These are phyloP conservation scores for Trichoderma harzianum DNA, from an alignment of 2,329 filamentous ascomycete species.

Conservation along the genomic window DNA sequence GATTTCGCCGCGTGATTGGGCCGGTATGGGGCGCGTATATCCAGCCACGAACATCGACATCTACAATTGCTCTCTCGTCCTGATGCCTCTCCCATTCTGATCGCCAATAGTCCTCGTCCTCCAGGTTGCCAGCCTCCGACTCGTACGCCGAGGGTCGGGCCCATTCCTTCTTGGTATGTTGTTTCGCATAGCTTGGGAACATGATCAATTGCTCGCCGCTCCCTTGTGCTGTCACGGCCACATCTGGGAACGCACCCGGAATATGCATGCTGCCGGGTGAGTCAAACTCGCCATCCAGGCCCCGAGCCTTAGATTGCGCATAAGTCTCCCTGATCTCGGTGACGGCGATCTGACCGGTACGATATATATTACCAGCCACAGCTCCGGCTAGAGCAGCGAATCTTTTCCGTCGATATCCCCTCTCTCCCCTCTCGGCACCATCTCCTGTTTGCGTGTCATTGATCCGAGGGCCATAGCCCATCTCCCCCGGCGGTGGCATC, in stretches of 20 bases:
- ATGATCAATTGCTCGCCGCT: constrained; percentile 90
- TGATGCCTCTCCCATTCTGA: constrained; percentile 76
- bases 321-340: constrained; percentile 59
- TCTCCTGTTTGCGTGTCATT: constrained; percentile 25
- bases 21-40: constrained; percentile 83
- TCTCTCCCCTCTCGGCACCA: constrained; percentile 44
- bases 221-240: constrained; percentile 73
- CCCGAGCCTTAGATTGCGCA: constrained; percentile 47
- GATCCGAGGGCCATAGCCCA: constrained; percentile 28
- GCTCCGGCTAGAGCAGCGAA: constrained; percentile 64
- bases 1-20: constrained; percentile 81
- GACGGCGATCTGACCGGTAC: constrained; percentile 54
- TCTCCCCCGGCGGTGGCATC: constrained; percentile 28
- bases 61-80: constrained; percentile 80
- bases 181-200: constrained; percentile 89
- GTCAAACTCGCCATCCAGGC: constrained; percentile 29
- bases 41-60: constrained; percentile 95
- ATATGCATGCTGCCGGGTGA: constrained; percentile 44
- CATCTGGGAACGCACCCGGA: constrained; percentile 78
- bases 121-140: constrained; percentile 37
- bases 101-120: constrained; percentile 68
- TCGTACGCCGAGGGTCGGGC: constrained; percentile 29
- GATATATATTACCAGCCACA: constrained; percentile 51
- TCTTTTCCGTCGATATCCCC: constrained; percentile 72
- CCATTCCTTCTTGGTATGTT: constrained; percentile 55